Evolutionary conservation across 192 early-diverging fungal species (phyloP).

Genomic region (Podila minutissima): DNA sequence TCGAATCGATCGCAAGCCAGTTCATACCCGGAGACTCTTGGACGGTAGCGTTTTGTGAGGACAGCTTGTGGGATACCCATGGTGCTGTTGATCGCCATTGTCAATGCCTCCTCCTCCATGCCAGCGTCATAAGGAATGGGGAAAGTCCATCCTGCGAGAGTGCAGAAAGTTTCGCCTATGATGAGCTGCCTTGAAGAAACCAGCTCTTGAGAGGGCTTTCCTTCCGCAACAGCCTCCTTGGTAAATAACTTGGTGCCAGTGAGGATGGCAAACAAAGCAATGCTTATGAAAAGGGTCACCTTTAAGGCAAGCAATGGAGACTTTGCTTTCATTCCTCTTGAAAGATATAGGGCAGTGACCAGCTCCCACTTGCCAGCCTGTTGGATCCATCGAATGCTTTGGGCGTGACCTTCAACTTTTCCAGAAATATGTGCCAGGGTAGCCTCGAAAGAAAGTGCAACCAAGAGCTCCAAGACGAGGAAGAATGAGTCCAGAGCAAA

Average conservation of each 20-base stretch:
- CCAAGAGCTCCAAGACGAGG: neutral
- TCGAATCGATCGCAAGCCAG: constrained; percentile 5
- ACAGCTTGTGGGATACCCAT: neutral
- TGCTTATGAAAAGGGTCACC: too few species aligned
- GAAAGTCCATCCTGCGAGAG: constrained; percentile 9
- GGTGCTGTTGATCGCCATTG: constrained; percentile 1
- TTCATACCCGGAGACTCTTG: neutral
- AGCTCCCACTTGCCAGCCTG: constrained; percentile 1
- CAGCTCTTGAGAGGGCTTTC: too few species aligned
- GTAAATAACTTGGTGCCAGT: too few species aligned
- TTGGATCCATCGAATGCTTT: constrained; percentile 8
- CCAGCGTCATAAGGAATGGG: neutral
- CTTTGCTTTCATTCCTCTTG: neutral
- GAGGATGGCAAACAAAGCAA: too few species aligned
- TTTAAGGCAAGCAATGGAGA: too few species aligned
- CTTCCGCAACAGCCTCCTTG: too few species aligned
- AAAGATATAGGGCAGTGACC: neutral
- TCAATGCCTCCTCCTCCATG: constrained; percentile 3
- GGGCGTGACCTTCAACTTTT: neutral
- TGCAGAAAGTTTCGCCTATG: too few species aligned
- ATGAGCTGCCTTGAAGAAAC: too few species aligned
- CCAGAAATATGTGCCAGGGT: neutral
- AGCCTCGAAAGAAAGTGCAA: neutral
- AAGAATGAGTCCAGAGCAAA: neutral
- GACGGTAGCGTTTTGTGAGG: constrained; percentile 3